phyloP scores from a whole-genome alignment of 768 basidiomycete genomes.

The Rhizopogon rudus region DNA sequence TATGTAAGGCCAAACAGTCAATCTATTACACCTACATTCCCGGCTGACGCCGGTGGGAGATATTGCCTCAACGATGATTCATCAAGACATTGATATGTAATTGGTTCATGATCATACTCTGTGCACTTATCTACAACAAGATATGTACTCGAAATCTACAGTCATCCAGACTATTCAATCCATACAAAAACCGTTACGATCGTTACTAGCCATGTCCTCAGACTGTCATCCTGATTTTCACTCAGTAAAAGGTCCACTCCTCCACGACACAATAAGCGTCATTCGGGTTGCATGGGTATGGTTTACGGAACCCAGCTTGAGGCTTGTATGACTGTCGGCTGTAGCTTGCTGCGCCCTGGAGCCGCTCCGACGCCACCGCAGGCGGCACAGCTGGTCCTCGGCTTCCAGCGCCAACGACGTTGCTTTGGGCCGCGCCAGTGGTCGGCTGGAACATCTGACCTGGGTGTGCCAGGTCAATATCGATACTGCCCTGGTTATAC shows the following conservation, averaged over 20 bases:
- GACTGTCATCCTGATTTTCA: background rate
- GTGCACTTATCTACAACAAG: conserved; percentile 9
- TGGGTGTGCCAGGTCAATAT: conserved; percentile 25
- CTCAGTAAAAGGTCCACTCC: conserved; percentile 53
- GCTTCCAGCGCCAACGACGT: conserved; percentile 27
- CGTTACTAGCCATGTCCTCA: too few relatives aligned
- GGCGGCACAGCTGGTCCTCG: conserved; percentile 21
- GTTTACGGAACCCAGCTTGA: conserved; percentile 29
- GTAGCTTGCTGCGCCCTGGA: conserved; percentile 3
- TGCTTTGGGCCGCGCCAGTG: conserved; percentile 29
- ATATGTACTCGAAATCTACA: conserved; percentile 13
- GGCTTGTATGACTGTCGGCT: conserved; percentile 24
- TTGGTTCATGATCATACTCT: background rate
- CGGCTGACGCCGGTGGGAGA: background rate
- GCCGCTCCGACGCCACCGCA: conserved; percentile 12
- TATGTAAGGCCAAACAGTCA: conserved; percentile 3
- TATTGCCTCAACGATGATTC: conserved; percentile 13
- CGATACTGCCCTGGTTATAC: conserved; percentile 25
- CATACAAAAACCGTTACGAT: background rate
- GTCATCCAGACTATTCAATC: background rate
- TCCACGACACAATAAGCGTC: conserved; percentile 68
- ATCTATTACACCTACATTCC: background rate
- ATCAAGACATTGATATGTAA: background rate
- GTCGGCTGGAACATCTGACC: conserved; percentile 27
- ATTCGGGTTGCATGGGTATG: conserved; percentile 53